Conservation (phyloP, 1,139 yeast species). For the Taiozyma sp. region DNA sequence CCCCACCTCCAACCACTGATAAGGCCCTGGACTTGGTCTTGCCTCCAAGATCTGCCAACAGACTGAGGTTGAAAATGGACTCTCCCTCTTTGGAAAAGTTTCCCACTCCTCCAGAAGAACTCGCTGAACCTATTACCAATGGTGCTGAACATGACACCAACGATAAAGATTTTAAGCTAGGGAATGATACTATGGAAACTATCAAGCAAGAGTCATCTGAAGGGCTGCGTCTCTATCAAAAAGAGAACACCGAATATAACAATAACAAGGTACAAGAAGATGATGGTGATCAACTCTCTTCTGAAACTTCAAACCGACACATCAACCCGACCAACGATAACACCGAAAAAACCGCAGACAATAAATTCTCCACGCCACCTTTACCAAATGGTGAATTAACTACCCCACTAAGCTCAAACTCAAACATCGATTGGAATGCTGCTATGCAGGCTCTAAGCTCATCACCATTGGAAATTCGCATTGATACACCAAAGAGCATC, state of each 20-base stretch:
- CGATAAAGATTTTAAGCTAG: neutral
- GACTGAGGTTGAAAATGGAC: conserved; percentile 1
- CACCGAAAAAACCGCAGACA: neutral
- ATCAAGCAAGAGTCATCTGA: neutral
- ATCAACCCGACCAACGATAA: neutral
- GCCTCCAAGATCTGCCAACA: conserved; percentile 22
- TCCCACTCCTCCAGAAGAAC: neutral
- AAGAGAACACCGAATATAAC: neutral
- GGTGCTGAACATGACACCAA: neutral
- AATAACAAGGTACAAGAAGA: neutral
- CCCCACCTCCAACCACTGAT: too few relatives aligned
- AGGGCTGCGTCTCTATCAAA: neutral
- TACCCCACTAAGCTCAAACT: conserved; percentile 9
- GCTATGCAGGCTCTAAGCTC: conserved; percentile 16
- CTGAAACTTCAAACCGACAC: neutral
- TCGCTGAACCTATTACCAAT: neutral
- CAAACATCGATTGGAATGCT: conserved; percentile 21
- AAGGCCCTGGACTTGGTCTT: neutral
- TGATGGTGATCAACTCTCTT: neutral
- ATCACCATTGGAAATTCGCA: conserved; percentile 8
- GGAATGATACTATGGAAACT: neutral
- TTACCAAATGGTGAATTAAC: neutral
- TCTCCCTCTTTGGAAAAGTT: neutral
- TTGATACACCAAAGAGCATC: conserved; percentile 3
- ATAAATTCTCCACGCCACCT: neutral